These are phyloP conservation scores for Candida vaughaniae DNA, from an alignment of 805 yeast genomes.

Conservation along the genomic window DNA sequence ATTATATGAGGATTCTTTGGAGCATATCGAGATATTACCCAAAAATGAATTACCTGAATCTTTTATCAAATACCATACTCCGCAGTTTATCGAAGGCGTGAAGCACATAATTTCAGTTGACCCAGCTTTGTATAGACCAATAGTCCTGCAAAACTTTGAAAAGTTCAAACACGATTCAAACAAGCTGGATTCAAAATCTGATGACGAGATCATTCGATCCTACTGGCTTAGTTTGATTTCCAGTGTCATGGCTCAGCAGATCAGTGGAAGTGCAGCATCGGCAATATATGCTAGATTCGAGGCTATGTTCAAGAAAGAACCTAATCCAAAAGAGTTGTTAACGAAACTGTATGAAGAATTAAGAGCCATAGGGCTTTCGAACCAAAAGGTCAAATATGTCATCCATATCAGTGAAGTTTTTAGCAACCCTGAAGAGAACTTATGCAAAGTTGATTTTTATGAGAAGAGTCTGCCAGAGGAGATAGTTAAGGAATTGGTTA, in stretches of 20 bases:
- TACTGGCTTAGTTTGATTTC: constrained; percentile 40
- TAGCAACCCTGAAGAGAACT: constrained; percentile 32
- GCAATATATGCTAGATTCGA: constrained; percentile 55
- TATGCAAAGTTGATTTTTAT: constrained; percentile 38
- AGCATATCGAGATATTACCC: constrained; percentile 13
- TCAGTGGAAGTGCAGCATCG: constrained; percentile 77
- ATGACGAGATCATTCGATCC: constrained; percentile 15
- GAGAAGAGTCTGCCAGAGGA: constrained; percentile 38
- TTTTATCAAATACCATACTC: constrained; percentile 30
- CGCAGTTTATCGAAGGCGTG: constrained; percentile 33
- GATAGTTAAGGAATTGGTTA: constrained; percentile 47
- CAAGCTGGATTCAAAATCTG: constrained; percentile 1
- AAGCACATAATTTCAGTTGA: constrained; percentile 29
- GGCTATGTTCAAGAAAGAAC: constrained; percentile 34
- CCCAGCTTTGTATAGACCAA: constrained; percentile 32
- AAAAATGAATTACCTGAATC: constrained; percentile 24
- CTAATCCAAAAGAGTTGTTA: constrained; percentile 51
- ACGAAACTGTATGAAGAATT: constrained; percentile 45
- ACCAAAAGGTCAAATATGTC: constrained; percentile 64
- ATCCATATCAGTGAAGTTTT: constrained; percentile 55
- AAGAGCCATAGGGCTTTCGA: constrained; percentile 66
- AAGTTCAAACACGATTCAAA: constrained; percentile 14
- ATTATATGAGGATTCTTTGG: constrained; percentile 12
- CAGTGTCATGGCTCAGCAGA: constrained; percentile 66
- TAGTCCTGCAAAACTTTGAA: constrained; percentile 28